Conservation (phyloP, 108 stramenopile genomes). For the Conticribra guillardii region DNA sequence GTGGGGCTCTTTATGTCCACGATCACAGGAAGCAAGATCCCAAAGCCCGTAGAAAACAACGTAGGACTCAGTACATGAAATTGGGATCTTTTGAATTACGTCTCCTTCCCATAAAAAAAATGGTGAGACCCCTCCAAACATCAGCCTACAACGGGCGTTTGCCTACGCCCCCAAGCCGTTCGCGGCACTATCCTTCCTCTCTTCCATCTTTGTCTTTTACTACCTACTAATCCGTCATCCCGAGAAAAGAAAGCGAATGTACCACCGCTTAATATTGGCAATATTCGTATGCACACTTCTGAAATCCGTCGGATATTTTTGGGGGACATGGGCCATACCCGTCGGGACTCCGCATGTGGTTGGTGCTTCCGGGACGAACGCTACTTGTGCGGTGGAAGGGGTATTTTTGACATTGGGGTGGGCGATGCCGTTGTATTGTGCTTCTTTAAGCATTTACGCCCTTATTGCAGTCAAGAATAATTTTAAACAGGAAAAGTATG, state of each 20-base stretch:
- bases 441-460: slow-evolving; percentile 28
- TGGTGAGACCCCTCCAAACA: background rate
- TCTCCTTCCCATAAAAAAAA: too few species aligned
- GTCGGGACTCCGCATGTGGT: slow-evolving; percentile 9
- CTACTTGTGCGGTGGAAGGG: slow-evolving; percentile 26
- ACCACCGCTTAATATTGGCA: slow-evolving; percentile 43
- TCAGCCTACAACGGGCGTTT: slow-evolving; percentile 11
- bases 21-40: too few species aligned
- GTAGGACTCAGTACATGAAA: too few species aligned
- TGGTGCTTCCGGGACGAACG: slow-evolving; percentile 28
- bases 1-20: too few species aligned
- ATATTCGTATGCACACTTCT: background rate
- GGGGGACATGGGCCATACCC: slow-evolving; percentile 29
- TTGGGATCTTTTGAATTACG: too few species aligned
- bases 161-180: slow-evolving; percentile 38
- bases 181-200: slow-evolving; percentile 25
- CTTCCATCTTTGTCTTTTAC: slow-evolving; percentile 25
- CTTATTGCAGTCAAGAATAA: slow-evolving; percentile 30
- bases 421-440: slow-evolving; percentile 27
- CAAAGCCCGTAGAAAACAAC: too few species aligned
- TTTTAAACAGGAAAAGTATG: slow-evolving; percentile 34
- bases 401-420: slow-evolving; percentile 2
- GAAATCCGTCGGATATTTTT: slow-evolving; percentile 21
- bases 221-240: slow-evolving; percentile 8
- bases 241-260: slow-evolving; percentile 17